Conservation (phyloP, 805 yeast genomes). For the Peterozyma toletana region DNA sequence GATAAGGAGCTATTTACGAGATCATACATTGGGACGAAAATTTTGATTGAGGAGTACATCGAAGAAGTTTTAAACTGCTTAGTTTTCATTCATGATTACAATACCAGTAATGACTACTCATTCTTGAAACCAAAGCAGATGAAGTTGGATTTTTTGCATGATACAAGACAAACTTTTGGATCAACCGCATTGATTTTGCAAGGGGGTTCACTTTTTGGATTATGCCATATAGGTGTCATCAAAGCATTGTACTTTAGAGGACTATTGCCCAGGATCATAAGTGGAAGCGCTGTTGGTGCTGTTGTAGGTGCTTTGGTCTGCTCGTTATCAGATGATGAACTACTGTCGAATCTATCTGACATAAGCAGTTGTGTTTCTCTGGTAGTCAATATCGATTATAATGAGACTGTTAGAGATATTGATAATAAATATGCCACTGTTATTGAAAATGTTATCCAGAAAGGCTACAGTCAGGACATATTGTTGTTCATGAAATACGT, state of each 20-base stretch:
- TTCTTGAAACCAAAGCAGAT: constrained; percentile 44
- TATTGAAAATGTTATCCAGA: constrained; percentile 65
- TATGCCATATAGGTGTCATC: constrained; percentile 91
- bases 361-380: constrained; percentile 3
- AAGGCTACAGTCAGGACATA: constrained; percentile 85
- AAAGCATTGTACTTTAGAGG: constrained; percentile 72
- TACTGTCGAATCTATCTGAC: constrained; percentile 30
- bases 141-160: constrained; percentile 74
- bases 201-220: constrained; percentile 92
- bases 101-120: constrained; percentile 18
- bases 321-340: constrained; percentile 59
- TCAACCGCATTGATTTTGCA: constrained; percentile 85
- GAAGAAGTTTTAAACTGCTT: constrained; percentile 68
- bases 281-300: constrained; percentile 93
- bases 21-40: constrained; percentile 83
- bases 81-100: constrained; percentile 44
- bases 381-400: constrained; percentile 19
- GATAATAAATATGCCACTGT: constrained; percentile 50
- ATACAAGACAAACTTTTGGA: constrained; percentile 81
- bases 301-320: constrained; percentile 85
- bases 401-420: constrained; percentile 20
- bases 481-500: constrained; percentile 74
- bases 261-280: constrained; percentile 74
- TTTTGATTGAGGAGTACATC: constrained; percentile 80
- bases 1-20: constrained; percentile 72